Evolutionary conservation across 2,329 filamentous ascomycete species (phyloP).

Genomic region (Stachybotrys echinatus): DNA sequence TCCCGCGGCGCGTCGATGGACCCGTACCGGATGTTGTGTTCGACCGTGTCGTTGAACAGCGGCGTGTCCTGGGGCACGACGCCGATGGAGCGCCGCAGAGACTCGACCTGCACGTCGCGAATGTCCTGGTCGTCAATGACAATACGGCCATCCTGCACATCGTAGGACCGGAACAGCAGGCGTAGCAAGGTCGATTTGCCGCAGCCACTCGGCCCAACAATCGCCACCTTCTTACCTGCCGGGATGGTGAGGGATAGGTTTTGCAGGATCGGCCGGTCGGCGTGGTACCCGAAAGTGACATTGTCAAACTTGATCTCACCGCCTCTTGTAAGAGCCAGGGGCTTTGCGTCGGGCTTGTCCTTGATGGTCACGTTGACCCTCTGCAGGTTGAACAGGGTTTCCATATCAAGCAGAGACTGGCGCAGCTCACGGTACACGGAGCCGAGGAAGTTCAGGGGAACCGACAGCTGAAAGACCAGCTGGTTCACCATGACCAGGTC

Average conservation of each 20-base stretch:
- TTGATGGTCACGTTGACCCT: conserved; percentile 89
- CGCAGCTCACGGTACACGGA: conserved; percentile 94
- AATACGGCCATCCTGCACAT: conserved; percentile 79
- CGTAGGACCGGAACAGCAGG: conserved; percentile 91
- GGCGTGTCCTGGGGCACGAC: conserved; percentile 97
- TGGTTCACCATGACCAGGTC: conserved; percentile 99
- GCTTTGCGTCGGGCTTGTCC: conserved; percentile 69
- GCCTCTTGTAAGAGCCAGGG: conserved; percentile 66
- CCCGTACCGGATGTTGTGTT: conserved; percentile 93
- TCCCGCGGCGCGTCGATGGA: conserved; percentile 70
- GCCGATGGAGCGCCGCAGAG: conserved; percentile 78
- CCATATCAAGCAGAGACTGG: conserved; percentile 95
- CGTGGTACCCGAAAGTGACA: conserved; percentile 87
- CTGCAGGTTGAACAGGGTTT: conserved; percentile 94
- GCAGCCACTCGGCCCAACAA: conserved; percentile 92
- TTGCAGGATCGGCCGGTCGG: conserved; percentile 79
- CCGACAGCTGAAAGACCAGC: conserved; percentile 94
- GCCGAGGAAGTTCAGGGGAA: conserved; percentile 96
- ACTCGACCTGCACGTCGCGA: conserved; percentile 74
- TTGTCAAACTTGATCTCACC: conserved; percentile 94
- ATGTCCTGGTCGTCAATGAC: conserved; percentile 92
- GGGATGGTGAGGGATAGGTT: conserved; percentile 86
- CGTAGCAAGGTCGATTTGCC: conserved; percentile 92
- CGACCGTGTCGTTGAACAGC: conserved; percentile 93
- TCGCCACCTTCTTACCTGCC: conserved; percentile 90